These are phyloP conservation scores for Theileria equi DNA, from an alignment of 169 alveolate species.

Conservation along the genomic window DNA sequence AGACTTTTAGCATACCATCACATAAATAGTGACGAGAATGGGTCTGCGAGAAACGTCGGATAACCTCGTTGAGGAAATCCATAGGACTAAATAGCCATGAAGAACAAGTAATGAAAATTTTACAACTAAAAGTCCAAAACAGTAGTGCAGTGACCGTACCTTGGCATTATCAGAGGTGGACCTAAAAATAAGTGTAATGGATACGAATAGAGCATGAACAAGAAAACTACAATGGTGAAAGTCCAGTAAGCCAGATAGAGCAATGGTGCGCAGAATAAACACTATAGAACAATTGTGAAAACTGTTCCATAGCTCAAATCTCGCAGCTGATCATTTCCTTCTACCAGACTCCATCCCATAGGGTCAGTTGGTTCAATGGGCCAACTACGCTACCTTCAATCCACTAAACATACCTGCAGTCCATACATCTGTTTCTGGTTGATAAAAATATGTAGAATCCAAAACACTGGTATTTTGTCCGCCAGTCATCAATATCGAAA, in stretches of 20 bases:
- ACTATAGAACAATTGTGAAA: too few relatives aligned
- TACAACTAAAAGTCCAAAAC: constrained; percentile 63
- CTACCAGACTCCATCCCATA: too few relatives aligned
- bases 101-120: constrained; percentile 6
- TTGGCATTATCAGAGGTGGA: constrained; percentile 72
- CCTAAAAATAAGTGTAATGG: constrained; percentile 37
- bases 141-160: constrained; percentile 74
- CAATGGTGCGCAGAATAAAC: too few relatives aligned
- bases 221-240: too few relatives aligned
- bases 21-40: not conserved
- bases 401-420: constrained; percentile 36
- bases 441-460: constrained; percentile 66
- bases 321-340: too few relatives aligned
- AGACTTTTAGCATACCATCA: not conserved
- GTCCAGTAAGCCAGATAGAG: too few relatives aligned
- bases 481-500: constrained; percentile 67
- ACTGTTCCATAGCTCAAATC: too few relatives aligned
- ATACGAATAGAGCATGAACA: too few relatives aligned
- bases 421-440: constrained; percentile 78
- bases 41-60: not conserved
- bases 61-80: not conserved
- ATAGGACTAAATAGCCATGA: not conserved
- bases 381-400: not conserved
- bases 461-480: constrained; percentile 75
- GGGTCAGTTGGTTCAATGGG: not conserved